These are phyloP conservation scores for Ascoidea tarda DNA, from an alignment of 805 yeast species.

Conservation along the genomic window DNA sequence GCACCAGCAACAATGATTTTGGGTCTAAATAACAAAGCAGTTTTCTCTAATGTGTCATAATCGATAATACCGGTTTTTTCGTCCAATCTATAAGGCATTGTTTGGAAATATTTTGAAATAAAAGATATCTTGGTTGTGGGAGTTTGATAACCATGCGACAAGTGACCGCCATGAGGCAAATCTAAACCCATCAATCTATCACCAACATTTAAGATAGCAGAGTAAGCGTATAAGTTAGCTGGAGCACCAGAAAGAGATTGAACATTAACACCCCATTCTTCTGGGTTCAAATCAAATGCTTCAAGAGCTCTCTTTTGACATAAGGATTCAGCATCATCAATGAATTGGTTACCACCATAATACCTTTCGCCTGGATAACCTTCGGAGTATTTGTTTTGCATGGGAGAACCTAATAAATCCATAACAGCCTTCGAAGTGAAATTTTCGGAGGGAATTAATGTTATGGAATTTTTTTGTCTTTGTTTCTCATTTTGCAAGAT, in stretches of 20 bases:
- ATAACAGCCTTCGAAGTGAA: slow-evolving; percentile 93
- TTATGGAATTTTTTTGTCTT: slow-evolving; percentile 90
- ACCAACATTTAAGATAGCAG: slow-evolving; percentile 88
- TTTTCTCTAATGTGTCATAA: slow-evolving; percentile 87
- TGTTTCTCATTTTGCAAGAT: slow-evolving; percentile 68
- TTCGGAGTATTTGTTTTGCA: slow-evolving; percentile 97
- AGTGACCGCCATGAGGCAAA: slow-evolving; percentile 97
- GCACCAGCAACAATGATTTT: slow-evolving; percentile 96
- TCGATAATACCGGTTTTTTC: slow-evolving; percentile 89
- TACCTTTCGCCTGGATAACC: slow-evolving; percentile 99
- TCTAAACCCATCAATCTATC: slow-evolving; percentile 98
- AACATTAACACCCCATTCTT: slow-evolving; percentile 95
- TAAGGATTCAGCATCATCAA: slow-evolving; percentile 82
- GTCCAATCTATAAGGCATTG: slow-evolving; percentile 96
- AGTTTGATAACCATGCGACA: slow-evolving; percentile 97
- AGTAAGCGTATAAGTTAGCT: slow-evolving; percentile 93
- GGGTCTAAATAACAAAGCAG: slow-evolving; percentile 88
- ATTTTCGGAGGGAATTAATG: slow-evolving; percentile 92
- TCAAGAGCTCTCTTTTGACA: slow-evolving; percentile 92
- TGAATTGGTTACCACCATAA: slow-evolving; percentile 97
- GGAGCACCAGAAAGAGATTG: slow-evolving; percentile 96
- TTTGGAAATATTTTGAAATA: slow-evolving; percentile 92
- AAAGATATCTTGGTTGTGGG: slow-evolving; percentile 82
- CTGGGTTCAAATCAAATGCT: slow-evolving; percentile 70
- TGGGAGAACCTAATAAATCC: slow-evolving; percentile 93